Conservation (phyloP, 202 grass and related monocot genomes). For the Digitaria exilis region DNA sequence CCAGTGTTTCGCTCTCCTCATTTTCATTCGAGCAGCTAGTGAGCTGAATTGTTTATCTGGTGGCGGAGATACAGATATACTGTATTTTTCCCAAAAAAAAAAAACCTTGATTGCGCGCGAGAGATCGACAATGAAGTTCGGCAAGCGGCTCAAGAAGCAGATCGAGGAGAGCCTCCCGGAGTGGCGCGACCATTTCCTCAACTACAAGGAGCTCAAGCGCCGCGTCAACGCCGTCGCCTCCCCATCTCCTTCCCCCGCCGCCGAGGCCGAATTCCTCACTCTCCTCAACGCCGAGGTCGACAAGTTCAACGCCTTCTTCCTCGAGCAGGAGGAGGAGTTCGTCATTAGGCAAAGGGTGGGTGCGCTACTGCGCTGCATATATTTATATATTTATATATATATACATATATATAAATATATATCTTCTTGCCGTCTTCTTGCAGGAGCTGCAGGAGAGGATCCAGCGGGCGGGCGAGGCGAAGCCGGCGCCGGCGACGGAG, state of each 20-base stretch:
- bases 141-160: slow-evolving; percentile 85
- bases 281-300: slow-evolving; percentile 80
- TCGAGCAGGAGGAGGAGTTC: slow-evolving; percentile 94
- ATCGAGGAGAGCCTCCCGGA: slow-evolving; percentile 88
- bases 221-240: slow-evolving; percentile 60
- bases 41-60: neutral
- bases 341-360: slow-evolving; percentile 62
- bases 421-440: no score
- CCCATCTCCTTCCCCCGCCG: slow-evolving; percentile 22
- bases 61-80: neutral
- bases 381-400: slow-evolving; percentile 26
- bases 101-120: neutral
- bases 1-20: neutral
- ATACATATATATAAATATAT: no score
- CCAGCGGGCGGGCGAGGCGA: slow-evolving; percentile 18
- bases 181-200: slow-evolving; percentile 76
- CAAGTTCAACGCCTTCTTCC: slow-evolving; percentile 89
- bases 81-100: no score
- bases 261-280: slow-evolving; percentile 61
- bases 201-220: slow-evolving; percentile 90
- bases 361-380: neutral
- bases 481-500: slow-evolving; percentile 22
- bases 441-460: slow-evolving; percentile 79
- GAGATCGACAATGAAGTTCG: slow-evolving; percentile 72
- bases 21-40: neutral